Evolutionary conservation across 2,329 filamentous ascomycete genomes (phyloP), one percentile per base, ranked within the genome.

Genomic region (Colletotrichum sp.): DNA sequence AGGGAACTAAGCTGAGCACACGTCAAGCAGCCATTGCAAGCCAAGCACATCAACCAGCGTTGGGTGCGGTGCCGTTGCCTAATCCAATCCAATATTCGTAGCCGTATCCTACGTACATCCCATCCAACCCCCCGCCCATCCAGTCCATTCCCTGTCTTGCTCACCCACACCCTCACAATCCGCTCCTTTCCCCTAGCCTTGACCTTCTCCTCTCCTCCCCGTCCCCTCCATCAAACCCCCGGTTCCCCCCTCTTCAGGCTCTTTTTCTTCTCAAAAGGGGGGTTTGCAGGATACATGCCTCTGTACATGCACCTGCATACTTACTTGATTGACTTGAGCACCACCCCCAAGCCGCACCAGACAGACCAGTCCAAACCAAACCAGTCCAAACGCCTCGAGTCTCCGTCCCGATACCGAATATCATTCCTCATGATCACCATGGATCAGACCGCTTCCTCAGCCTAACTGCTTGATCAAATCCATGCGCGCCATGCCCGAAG

Each of bases 401-500:
- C 69, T 64, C 63, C 57, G 15, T 68, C 36, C 55, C 55, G 38
- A 72, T 67, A 75, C 38, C 55, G 30, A 67, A 61, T 43, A 66
- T 28, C 34, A 28, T 21, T 43, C 34, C 61, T 63, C 30, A 16
- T 58, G 38, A 67, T 48, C 32, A 57, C 32, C 69, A 68, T 68
- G 69, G 63, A 73, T 75, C 73, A 75, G 69, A 68, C 69, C 73
- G 64, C 57, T 68, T 16, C 64, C 69, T 72, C 70, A 65, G 73
- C 69, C 69, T 68, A 52, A 63, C 64, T 57, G 26, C 57, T 73
- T 32, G 21, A 68, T 68, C 70, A 60, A 60, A 58, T 57, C 69
- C 73, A 65, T 75, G 57, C 69, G 64, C 73, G 26, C 73, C 57
- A 68, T 73, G 71, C 64, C 73, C 63, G 64, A 75, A 75, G 69